Conservation (phyloP, 306 rosid genomes). For the Vigna nakashimae region DNA sequence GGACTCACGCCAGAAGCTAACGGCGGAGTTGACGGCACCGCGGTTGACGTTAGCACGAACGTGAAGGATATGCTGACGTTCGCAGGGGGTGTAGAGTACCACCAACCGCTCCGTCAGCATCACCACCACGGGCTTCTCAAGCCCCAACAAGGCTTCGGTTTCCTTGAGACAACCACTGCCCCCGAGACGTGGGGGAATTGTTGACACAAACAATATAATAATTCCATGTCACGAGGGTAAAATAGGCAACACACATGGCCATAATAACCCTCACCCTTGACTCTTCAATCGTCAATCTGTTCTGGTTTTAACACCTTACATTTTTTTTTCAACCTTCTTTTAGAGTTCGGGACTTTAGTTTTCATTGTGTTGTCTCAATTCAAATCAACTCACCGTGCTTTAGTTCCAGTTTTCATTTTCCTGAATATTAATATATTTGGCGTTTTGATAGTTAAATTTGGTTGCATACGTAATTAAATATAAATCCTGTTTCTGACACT, state of each 20-base stretch:
- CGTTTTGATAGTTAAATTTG: background rate
- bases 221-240: constrained; percentile 34
- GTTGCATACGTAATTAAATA: background rate
- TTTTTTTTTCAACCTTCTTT: background rate
- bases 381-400: background rate
- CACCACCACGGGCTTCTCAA: constrained; percentile 47
- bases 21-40: constrained; percentile 22
- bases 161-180: constrained; percentile 54
- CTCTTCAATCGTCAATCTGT: background rate
- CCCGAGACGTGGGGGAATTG: constrained; percentile 66
- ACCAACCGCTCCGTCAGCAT: constrained; percentile 30
- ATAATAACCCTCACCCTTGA: background rate
- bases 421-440: background rate
- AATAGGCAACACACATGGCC: constrained; percentile 6
- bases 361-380: background rate
- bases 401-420: background rate
- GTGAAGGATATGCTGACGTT: constrained; percentile 65
- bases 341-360: background rate
- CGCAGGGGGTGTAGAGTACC: constrained; percentile 59
- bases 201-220: background rate
- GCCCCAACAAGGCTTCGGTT: constrained; percentile 64
- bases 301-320: background rate
- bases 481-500: background rate
- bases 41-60: constrained; percentile 52
- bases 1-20: constrained; percentile 52